Conservation (phyloP, 1,139 yeast species). For the Blastobotrys ciferrii region DNA sequence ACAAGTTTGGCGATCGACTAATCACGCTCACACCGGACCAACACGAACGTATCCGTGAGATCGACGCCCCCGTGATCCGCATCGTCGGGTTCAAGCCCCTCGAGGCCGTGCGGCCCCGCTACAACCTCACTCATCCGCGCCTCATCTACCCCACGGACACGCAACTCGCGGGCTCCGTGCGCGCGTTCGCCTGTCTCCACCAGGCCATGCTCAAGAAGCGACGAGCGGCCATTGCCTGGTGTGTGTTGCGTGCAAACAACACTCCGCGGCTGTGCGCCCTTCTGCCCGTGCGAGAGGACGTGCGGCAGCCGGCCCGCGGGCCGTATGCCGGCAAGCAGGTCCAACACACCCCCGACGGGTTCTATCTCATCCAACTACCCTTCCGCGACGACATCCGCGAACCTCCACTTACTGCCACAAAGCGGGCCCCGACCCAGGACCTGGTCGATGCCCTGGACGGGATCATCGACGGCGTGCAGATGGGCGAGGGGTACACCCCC, state of each 20-base stretch:
- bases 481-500: conserved; percentile 55
- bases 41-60: conserved; percentile 36
- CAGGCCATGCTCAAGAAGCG: conserved; percentile 48
- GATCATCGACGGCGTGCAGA: conserved; percentile 43
- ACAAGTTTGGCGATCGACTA: conserved; percentile 46
- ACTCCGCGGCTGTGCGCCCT: conserved; percentile 61
- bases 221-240: conserved; percentile 71
- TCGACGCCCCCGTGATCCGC: conserved; percentile 46
- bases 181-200: conserved; percentile 67
- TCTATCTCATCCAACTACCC: conserved; percentile 40
- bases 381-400: conserved; percentile 39
- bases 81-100: conserved; percentile 66
- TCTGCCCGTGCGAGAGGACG: conserved; percentile 49
- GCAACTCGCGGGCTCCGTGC: conserved; percentile 57
- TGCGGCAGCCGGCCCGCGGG: not conserved
- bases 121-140: conserved; percentile 53
- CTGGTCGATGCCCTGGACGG: conserved; percentile 40
- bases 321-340: conserved; percentile 1
- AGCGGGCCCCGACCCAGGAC: conserved; percentile 30
- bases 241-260: conserved; percentile 54
- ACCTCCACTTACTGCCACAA: conserved; percentile 25
- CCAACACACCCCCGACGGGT: conserved; percentile 33
- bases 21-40: conserved; percentile 43
- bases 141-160: conserved; percentile 63
- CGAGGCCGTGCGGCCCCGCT: conserved; percentile 35